phyloP scores from a whole-genome alignment of 441 rosid species.

The Geranium incanum region DNA sequence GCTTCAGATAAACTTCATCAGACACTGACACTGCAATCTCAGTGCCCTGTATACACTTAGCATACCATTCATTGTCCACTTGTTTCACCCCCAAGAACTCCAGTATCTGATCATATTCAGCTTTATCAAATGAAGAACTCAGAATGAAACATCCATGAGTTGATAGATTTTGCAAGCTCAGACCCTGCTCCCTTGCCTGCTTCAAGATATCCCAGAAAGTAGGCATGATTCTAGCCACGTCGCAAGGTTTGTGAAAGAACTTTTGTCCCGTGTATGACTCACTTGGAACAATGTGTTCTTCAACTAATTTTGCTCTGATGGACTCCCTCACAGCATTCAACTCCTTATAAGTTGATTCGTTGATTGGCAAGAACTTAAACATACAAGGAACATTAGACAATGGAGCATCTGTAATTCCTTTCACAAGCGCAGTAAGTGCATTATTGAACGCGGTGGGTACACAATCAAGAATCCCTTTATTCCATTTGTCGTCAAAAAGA shows the following conservation, averaged over 20 bases:
- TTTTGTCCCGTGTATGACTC: slow-evolving; percentile 44
- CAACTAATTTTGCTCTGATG: slow-evolving; percentile 31
- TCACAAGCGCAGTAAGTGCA: slow-evolving; percentile 52
- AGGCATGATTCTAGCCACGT: slow-evolving; percentile 49
- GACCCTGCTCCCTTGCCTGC: slow-evolving; percentile 39
- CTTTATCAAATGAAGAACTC: slow-evolving; percentile 39
- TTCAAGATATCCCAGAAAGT: slow-evolving; percentile 51
- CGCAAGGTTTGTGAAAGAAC: slow-evolving; percentile 47
- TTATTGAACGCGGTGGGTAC: slow-evolving; percentile 50
- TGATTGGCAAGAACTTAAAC: slow-evolving; percentile 56
- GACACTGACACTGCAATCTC: slow-evolving; percentile 40
- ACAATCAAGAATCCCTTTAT: slow-evolving; percentile 61
- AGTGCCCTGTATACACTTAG: slow-evolving; percentile 44
- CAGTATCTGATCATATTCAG: slow-evolving; percentile 30
- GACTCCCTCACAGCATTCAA: slow-evolving; percentile 45
- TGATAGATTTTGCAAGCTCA: slow-evolving; percentile 47
- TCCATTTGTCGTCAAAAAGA: slow-evolving; percentile 53
- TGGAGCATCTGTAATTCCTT: slow-evolving; percentile 40
- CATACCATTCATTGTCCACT: slow-evolving; percentile 50
- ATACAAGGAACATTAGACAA: slow-evolving; percentile 38
- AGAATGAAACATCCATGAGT: slow-evolving; percentile 42
- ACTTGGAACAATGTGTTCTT: slow-evolving; percentile 47
- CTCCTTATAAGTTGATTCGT: slow-evolving; percentile 26
- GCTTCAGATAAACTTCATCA: slow-evolving; percentile 40
- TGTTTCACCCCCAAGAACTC: slow-evolving; percentile 43